Percentiles rank a stretch among this genome's conserved stretches.
Conservation (phyloP, 306 rosid genomes). For the Trichosanthes cucumerina region DNA sequence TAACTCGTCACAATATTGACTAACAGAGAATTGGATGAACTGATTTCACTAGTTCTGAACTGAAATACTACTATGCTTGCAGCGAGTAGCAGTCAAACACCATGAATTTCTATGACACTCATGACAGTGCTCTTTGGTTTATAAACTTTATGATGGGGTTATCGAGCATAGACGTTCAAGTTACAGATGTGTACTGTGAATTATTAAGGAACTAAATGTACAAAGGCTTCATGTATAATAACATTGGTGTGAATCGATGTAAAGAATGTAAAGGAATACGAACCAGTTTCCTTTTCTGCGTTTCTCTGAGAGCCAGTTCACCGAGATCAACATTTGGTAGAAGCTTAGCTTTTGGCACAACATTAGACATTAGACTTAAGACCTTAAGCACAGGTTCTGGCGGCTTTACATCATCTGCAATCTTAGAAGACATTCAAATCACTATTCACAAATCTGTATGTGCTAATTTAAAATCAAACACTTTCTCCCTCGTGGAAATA, state of each 20-base stretch:
- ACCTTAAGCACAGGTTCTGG: conserved; percentile 46
- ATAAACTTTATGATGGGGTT: neutral
- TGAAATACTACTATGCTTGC: neutral
- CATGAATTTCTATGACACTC: neutral
- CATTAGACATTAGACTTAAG: conserved; percentile 44
- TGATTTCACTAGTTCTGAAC: neutral
- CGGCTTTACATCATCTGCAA: conserved; percentile 71
- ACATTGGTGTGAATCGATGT: neutral
- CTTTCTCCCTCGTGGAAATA: neutral
- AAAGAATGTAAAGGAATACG: conserved; percentile 18
- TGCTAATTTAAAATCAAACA: neutral
- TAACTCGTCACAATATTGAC: neutral
- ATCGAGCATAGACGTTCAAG: neutral
- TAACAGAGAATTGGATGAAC: neutral
- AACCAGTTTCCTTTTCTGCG: conserved; percentile 71
- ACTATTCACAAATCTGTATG: neutral
- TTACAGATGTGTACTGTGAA: neutral
- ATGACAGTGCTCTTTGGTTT: neutral
- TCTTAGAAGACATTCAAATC: conserved; percentile 36
- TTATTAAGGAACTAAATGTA: neutral
- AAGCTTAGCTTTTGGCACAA: conserved; percentile 72
- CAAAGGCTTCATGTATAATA: neutral
- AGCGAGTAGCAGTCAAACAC: neutral
- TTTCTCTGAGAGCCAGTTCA: conserved; percentile 57
- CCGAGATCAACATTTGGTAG: conserved; percentile 52